These are phyloP conservation scores for Parachlorella kessleri DNA, from an alignment of 139 green algal genomes.

Conservation along the genomic window DNA sequence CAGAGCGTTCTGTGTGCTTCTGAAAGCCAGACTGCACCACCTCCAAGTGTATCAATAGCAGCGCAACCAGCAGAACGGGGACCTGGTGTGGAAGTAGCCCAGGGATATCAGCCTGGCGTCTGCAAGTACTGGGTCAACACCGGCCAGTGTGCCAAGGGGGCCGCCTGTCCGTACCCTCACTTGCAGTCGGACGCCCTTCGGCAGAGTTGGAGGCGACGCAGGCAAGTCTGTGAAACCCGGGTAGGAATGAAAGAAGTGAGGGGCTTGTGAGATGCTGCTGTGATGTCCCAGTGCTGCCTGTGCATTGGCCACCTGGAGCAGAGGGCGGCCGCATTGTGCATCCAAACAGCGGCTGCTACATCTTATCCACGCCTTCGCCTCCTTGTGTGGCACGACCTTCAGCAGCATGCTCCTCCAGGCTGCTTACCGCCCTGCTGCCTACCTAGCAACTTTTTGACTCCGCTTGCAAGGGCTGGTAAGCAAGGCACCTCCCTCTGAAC, in stretches of 20 bases:
- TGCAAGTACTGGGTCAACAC: constrained; percentile 69
- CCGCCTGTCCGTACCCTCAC: constrained; percentile 49
- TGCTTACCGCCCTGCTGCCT: too few species aligned
- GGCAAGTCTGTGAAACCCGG: too few species aligned
- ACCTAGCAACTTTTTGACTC: too few species aligned
- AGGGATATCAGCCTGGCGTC: not conserved
- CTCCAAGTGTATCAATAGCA: not conserved
- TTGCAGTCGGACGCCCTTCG: not conserved
- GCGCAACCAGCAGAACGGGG: not conserved
- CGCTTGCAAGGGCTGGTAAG: too few species aligned
- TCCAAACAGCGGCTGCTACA: too few species aligned
- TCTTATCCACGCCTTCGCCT: too few species aligned
- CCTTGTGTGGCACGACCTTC: too few species aligned
- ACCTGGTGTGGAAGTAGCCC: not conserved
- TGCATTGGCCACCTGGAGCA: too few species aligned
- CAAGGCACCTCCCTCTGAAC: too few species aligned
- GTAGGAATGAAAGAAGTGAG: not conserved
- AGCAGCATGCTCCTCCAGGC: too few species aligned
- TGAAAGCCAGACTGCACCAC: not conserved
- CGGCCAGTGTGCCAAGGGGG: constrained; percentile 48
- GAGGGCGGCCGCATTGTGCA: too few species aligned
- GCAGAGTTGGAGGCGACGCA: not conserved
- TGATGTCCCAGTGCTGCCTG: not conserved
- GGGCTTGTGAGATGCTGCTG: not conserved
- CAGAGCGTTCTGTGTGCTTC: not conserved